Base-by-base conservation (phyloP, 805 yeast species). In the Saturnispora hagleri region DNA sequence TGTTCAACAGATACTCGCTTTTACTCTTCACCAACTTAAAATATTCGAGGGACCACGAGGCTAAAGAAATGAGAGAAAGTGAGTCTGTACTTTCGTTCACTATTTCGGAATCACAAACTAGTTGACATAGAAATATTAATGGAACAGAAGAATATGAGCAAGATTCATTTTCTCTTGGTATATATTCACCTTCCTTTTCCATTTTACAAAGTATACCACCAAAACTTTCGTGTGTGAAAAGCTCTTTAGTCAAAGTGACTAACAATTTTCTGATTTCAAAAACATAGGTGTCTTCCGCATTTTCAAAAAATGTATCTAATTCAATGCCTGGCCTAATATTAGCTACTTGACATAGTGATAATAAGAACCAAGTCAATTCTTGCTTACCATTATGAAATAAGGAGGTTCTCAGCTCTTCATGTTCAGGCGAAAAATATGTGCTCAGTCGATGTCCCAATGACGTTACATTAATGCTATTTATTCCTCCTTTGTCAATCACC, bases 1-100 rank as follows among this genome's bases (percentile, higher is more conserved):
- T 58, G 3, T 34, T 10, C 1, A 49, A 5, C 22, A 51, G 18
- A 4, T 22, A 2, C 20, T 36, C 22, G 33, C 48, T 41, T 44
- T 43, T 18, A n/a, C 53, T 53, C 12, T 64, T 50, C 40, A 64
- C 54, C 5, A 50, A 42, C 15, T 58, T 56, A 52, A 62, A 69
- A 43, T 69, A 58, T 17, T 69, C 70, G 45, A 64, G 55, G 15
- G 64, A 53, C 80, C 80, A 77, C 0, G 74, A 65, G 4, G 74
- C 59, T 17, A 77, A 61, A 3, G 52, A 27, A 7, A 50, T 26
- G 8, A 44, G 17, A 6, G 46, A 36, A 17, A 50, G 20, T 9
- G 43, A 35, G 36, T 50, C 48, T 18, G 28, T 24, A 9, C 4
- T 17, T 15, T 26, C 45, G 22, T 35, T 35, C 3, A 33, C 22